Evolutionary conservation across 192 early-diverging fungal genomes (phyloP), one percentile per base, ranked within the genome.

Genomic region (Dimargaris xerosporica): DNA sequence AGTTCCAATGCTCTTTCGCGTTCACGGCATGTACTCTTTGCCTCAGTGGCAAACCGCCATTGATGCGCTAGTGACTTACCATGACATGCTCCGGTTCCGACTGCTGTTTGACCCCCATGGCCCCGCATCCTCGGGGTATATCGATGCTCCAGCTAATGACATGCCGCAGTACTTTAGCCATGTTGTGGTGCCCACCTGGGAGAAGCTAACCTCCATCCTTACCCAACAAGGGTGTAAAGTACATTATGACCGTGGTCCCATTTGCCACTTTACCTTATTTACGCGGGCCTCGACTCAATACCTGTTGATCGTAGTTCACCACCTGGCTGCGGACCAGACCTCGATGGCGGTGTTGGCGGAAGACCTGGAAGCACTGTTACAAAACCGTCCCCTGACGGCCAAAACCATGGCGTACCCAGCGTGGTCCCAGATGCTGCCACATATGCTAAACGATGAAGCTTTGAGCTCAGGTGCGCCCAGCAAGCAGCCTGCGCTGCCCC

Each of bases 261-360:
- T 60, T 6, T 41, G n/a, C 58, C 21, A 23, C 1, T 34, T 19
- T 16, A 41, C 23, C 0, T 41, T 71, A 11, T 23, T 71, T 34
- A 42, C 66, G 13, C 21, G 60, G 12, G 13, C 12, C 0, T 47
- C 60, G 41, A 43, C 52, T 17, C 70, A 71, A 41, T 62, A 50
- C 5, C 30, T 71, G 12, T 43, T 65, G 29, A n/a, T 71, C 29
- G 58, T 53, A 9, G 44, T 62, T 5, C 70, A 71, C 54, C 70
- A 71, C 55, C 61, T 71, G n/a, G 63, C 69, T 47, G 30, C 65
- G 5, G 70, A 71, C 59, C 46, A 62, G 0, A 63, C 64, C 7
- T 71, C 70, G 2, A 53, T 63, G 62, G 51, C 63, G 17, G 58
- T 71, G 19, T 29, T 71, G 50, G 21, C 67, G 7, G 62, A 71